phyloP scores from a whole-genome alignment of 805 yeast species.

The Kockiozyma suomiensis region DNA sequence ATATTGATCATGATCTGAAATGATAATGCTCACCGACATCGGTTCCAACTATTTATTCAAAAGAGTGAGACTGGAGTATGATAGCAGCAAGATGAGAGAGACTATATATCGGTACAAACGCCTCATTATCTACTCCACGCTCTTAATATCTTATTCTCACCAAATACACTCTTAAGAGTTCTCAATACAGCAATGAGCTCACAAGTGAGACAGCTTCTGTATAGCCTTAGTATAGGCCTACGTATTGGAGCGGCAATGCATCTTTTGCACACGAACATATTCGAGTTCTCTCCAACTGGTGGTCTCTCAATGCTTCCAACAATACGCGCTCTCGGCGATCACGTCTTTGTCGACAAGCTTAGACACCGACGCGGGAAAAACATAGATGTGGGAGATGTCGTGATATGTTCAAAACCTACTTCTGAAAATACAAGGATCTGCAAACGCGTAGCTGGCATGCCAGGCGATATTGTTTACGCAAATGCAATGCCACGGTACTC shows the following conservation, averaged over 20 bases:
- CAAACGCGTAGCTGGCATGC: constrained; percentile 93
- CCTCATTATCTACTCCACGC: too few relatives aligned
- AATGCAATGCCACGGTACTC: constrained; percentile 16
- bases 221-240: constrained; percentile 18
- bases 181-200: not conserved
- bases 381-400: constrained; percentile 79
- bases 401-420: constrained; percentile 88
- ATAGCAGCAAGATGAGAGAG: too few relatives aligned
- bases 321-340: constrained; percentile 70
- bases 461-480: constrained; percentile 72
- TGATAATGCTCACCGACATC: constrained; percentile 11
- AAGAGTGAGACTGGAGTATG: too few relatives aligned
- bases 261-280: constrained; percentile 63
- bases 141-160: not conserved
- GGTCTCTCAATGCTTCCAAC: constrained; percentile 98
- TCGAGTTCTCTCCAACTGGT: constrained; percentile 76
- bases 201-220: not conserved
- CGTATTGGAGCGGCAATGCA: constrained; percentile 52
- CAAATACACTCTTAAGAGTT: not conserved
- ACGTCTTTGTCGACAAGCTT: constrained; percentile 71
- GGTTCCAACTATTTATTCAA: too few relatives aligned
- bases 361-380: constrained; percentile 62
- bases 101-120: too few relatives aligned
- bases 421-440: constrained; percentile 85
- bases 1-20: constrained; percentile 11